A percentile compares a stretch with the other conserved stretches of the same genome.
Evolutionary conservation across 495 filamentous ascomycete genomes (phyloP).

Genomic region (Cercophora scortea): DNA sequence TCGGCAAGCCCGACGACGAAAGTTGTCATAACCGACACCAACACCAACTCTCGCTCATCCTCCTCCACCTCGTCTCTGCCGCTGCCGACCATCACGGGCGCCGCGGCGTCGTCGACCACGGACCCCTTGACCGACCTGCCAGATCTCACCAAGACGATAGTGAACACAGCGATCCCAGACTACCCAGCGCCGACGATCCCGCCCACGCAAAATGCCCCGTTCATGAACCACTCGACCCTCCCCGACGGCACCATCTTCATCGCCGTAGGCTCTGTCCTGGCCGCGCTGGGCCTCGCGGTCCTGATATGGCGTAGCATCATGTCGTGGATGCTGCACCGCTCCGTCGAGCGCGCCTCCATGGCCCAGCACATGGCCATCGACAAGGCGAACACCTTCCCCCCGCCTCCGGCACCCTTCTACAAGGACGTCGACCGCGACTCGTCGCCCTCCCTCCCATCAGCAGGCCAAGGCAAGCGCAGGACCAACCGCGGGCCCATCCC

Average conservation of each 20-base stretch:
- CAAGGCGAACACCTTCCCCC: constrained; percentile 43
- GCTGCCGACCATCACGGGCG: no score
- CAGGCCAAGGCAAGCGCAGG: constrained; percentile 24
- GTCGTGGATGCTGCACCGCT: constrained; percentile 87
- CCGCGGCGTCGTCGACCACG: constrained; percentile 1
- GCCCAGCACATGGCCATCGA: constrained; percentile 59
- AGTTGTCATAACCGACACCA: neutral
- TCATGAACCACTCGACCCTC: constrained; percentile 85
- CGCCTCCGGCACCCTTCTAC: constrained; percentile 46
- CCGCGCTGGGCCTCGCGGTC: constrained; percentile 68
- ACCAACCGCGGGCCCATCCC: constrained; percentile 33
- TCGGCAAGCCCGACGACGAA: neutral
- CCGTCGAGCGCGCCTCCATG: constrained; percentile 70
- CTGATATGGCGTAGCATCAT: constrained; percentile 84
- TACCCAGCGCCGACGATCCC: constrained; percentile 65
- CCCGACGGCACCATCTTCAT: constrained; percentile 98
- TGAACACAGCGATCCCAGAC: constrained; percentile 26
- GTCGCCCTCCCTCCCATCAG: constrained; percentile 46
- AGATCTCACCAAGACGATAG: constrained; percentile 34
- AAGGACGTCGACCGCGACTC: constrained; percentile 49
- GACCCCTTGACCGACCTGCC: constrained; percentile 25
- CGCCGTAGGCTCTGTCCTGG: constrained; percentile 79
- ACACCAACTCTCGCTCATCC: neutral
- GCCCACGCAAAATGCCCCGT: constrained; percentile 77
- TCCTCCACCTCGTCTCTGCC: no score